Evolutionary conservation across 1,284 basidiomycete genomes (phyloP).

Genomic region (Tilletia setariae): DNA sequence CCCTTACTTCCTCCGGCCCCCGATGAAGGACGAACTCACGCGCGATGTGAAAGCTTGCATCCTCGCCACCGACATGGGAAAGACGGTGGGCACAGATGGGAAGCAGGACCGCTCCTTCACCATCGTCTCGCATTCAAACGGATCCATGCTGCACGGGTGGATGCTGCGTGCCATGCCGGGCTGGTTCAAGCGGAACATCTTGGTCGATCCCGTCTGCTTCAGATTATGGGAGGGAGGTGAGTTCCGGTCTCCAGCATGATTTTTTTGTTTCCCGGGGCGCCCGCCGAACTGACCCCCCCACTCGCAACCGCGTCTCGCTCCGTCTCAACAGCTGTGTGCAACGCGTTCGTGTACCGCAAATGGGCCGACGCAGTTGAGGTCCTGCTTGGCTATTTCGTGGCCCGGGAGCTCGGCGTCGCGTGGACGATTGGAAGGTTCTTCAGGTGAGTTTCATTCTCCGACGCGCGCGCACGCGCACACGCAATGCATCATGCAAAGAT

Average conservation of each 20-base stretch:
- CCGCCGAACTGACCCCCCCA: not conserved
- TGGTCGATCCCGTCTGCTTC: slow-evolving; percentile 33
- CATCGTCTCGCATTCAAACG: slow-evolving; percentile 27
- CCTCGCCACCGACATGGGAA: not conserved
- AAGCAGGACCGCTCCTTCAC: not conserved
- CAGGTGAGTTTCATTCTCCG: slow-evolving; percentile 25
- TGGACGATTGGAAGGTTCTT: slow-evolving; percentile 27
- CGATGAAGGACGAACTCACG: slow-evolving; percentile 21
- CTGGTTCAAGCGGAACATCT: slow-evolving; percentile 22
- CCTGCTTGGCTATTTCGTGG: slow-evolving; percentile 33
- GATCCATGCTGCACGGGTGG: slow-evolving; percentile 31
- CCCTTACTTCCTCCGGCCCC: slow-evolving; percentile 22
- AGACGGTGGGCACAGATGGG: not conserved
- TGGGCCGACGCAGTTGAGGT: slow-evolving; percentile 28
- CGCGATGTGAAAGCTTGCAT: slow-evolving; percentile 23
- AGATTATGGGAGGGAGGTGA: slow-evolving; percentile 29
- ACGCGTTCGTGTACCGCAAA: slow-evolving; percentile 22
- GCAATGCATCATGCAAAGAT: too few relatives aligned
- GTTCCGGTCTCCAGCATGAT: not conserved
- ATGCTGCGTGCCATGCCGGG: slow-evolving; percentile 23
- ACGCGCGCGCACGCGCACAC: too few relatives aligned
- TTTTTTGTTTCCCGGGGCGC: not conserved
- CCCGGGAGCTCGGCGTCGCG: slow-evolving; percentile 26
- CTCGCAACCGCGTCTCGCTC: not conserved
- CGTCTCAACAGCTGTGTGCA: slow-evolving; percentile 19